Evolutionary conservation across 768 basidiomycete species (phyloP).

Genomic region (Boletus sensibilis): DNA sequence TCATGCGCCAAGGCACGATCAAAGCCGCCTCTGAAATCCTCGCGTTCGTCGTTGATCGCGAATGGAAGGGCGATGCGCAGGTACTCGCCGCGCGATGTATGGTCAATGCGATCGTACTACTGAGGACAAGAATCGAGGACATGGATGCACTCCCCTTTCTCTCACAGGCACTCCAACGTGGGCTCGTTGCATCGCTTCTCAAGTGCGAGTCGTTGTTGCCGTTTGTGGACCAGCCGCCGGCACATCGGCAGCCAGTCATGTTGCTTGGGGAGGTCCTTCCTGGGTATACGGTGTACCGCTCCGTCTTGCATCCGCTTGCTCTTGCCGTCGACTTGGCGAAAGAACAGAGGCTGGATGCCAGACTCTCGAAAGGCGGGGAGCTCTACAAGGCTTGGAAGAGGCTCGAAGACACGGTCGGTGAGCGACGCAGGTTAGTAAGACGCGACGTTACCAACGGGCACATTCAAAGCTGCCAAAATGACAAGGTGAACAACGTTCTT

Average conservation of each 20-base stretch:
- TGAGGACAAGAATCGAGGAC: slow-evolving; percentile 22
- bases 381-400: slow-evolving; percentile 24
- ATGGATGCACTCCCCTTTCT: slow-evolving; percentile 29
- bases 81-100: slow-evolving; percentile 24
- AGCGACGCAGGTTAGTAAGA: slow-evolving; percentile 20
- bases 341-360: slow-evolving; percentile 8
- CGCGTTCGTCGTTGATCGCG: slow-evolving; percentile 11
- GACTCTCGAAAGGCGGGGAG: slow-evolving; percentile 14
- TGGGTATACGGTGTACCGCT: slow-evolving; percentile 28
- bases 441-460: slow-evolving; percentile 16
- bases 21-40: slow-evolving; percentile 25
- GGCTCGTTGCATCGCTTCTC: slow-evolving; percentile 24
- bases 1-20: slow-evolving; percentile 26
- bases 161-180: slow-evolving; percentile 21
- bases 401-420: slow-evolving; percentile 18
- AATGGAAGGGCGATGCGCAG: slow-evolving; percentile 12
- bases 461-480: slow-evolving; percentile 30
- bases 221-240: slow-evolving; percentile 13
- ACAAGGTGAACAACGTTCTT: slow-evolving; percentile 6
- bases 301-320: slow-evolving; percentile 17
- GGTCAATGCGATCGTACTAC: slow-evolving; percentile 18
- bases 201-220: slow-evolving; percentile 23
- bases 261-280: slow-evolving; percentile 21
- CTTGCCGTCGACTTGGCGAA: slow-evolving; percentile 9
- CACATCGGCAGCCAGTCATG: slow-evolving; percentile 1